Evolutionary conservation across 441 rosid genomes (phyloP).

Genomic region (Pelargonium citronellum): DNA sequence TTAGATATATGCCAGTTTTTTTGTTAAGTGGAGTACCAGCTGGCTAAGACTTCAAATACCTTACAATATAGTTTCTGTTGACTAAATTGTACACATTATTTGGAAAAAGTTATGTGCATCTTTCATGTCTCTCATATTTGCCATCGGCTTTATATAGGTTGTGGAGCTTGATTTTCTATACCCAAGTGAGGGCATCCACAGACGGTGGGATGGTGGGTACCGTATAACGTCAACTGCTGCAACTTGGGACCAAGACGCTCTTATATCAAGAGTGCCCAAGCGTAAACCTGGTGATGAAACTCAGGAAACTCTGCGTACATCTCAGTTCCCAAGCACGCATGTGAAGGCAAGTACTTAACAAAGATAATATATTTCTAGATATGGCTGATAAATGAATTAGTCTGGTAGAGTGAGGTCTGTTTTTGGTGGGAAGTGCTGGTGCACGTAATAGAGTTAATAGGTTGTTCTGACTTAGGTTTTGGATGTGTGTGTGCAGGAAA

Average conservation of each 20-base stretch:
- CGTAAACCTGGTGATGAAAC: conserved; percentile 89
- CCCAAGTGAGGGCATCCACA: conserved; percentile 98
- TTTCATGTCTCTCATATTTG: neutral
- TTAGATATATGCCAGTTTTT: too few species aligned
- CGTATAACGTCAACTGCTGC: conserved; percentile 94
- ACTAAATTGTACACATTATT: neutral
- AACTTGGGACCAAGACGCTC: conserved; percentile 87
- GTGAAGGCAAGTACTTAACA: conserved; percentile 58
- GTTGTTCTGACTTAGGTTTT: conserved; percentile 5
- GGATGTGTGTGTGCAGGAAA: conserved; percentile 45
- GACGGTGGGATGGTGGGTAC: conserved; percentile 91
- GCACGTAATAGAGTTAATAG: conserved; percentile 2
- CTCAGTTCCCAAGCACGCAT: conserved; percentile 94
- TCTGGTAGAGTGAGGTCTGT: too few species aligned
- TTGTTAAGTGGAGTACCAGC: too few species aligned
- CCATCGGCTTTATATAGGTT: conserved; percentile 42
- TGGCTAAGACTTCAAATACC: neutral
- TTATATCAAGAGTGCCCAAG: conserved; percentile 84
- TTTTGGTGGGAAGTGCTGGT: neutral
- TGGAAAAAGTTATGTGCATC: too few species aligned
- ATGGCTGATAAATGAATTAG: too few species aligned
- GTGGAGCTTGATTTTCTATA: conserved; percentile 79
- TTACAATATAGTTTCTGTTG: neutral
- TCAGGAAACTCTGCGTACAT: conserved; percentile 90
- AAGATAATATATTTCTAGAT: neutral